Conservation (phyloP, 441 rosid genomes). For the Jatropha podagrica region DNA sequence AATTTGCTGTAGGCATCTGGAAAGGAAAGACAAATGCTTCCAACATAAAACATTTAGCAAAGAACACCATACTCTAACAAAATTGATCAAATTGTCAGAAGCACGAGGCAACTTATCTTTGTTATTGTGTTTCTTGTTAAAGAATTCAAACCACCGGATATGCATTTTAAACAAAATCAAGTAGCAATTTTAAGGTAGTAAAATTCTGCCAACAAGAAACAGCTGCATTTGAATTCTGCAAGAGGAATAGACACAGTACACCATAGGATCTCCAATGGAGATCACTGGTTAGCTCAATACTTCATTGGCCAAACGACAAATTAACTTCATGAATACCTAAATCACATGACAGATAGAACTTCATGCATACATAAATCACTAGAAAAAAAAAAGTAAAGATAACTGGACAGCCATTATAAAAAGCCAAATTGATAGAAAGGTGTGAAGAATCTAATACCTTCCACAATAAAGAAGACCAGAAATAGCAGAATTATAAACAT, state of each 20-base stretch:
- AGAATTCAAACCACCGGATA: background rate
- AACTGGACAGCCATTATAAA: background rate
- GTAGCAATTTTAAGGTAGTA: background rate
- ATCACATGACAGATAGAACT: too few relatives aligned
- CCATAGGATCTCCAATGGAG: too few relatives aligned
- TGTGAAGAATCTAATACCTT: slow-evolving; percentile 41
- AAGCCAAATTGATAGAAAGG: background rate
- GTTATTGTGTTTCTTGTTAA: background rate
- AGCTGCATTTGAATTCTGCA: background rate
- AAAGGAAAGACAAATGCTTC: background rate
- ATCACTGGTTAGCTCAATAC: too few relatives aligned
- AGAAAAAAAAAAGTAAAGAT: too few relatives aligned
- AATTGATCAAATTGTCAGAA: background rate
- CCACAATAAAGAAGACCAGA: slow-evolving; percentile 59
- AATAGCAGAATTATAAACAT: slow-evolving; percentile 74
- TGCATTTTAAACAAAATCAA: background rate
- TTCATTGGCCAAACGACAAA: too few relatives aligned
- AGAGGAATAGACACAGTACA: background rate
- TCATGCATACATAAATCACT: too few relatives aligned
- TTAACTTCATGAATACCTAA: too few relatives aligned
- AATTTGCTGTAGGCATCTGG: background rate
- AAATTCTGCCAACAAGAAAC: background rate
- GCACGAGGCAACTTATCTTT: background rate
- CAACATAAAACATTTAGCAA: background rate
- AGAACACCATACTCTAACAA: background rate